phyloP scores from a whole-genome alignment of 768 basidiomycete species.

The Phanerochaete carnosa region DNA sequence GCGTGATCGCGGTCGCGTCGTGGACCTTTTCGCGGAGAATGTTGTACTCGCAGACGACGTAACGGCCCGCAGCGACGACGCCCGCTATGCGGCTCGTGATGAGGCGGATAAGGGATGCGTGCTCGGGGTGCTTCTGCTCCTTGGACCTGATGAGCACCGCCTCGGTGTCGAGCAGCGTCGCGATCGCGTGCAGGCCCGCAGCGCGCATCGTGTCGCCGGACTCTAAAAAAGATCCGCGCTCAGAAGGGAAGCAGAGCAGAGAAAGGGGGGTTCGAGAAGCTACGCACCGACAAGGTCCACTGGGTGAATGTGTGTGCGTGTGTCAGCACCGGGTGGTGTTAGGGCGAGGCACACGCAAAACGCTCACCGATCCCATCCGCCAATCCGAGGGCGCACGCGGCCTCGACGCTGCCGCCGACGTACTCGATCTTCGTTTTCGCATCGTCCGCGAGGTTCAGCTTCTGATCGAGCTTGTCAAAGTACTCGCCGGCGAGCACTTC shows the following conservation, averaged over 20 bases:
- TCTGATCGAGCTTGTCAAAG: conserved; percentile 65
- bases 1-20: conserved; percentile 70
- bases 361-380: conserved; percentile 92
- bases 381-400: conserved; percentile 92
- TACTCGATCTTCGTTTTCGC: conserved; percentile 84
- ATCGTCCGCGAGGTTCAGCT: conserved; percentile 47
- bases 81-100: conserved; percentile 89
- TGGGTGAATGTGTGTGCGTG: conserved; percentile 28
- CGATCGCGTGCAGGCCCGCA: conserved; percentile 91
- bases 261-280: neutral
- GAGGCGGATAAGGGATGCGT: conserved; percentile 65
- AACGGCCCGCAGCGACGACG: conserved; percentile 83
- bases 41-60: conserved; percentile 93
- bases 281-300: conserved; percentile 91
- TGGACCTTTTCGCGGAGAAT: conserved; percentile 61
- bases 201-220: conserved; percentile 99
- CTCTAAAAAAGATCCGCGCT: conserved; percentile 45
- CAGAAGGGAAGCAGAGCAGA: neutral
- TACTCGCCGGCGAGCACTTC: conserved; percentile 82
- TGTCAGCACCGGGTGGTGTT: neutral
- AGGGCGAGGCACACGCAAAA: neutral
- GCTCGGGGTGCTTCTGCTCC: conserved; percentile 56
- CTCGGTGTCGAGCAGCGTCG: conserved; percentile 81
- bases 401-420: conserved; percentile 96
- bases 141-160: conserved; percentile 90